Base-by-base conservation (phyloP, 2,329 filamentous ascomycete species). In the Pseudogymnoascus sp. region DNA sequence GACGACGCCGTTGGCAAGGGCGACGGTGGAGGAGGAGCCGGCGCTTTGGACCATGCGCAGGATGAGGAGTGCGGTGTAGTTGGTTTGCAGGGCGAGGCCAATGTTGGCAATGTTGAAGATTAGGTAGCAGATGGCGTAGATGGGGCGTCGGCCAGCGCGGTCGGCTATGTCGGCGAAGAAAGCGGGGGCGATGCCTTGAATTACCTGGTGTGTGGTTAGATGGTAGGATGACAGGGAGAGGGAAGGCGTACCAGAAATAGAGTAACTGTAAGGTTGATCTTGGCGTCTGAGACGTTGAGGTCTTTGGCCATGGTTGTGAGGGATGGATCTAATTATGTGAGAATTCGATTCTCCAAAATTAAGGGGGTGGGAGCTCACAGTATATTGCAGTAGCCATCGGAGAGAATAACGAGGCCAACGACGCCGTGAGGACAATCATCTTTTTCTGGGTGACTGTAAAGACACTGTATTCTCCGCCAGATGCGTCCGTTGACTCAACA, bases 171-270 rank as follows among this genome's bases (percentile, higher is more conserved):
- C 79, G 0, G 81, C 83, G 41, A 84, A 73, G 63, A 86, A 79
- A 66, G 80, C 80, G 23, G 84, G 84, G 2, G 80, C 78, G 19
- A 85, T 72, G 8, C 80, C 84, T 72, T 86, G 84, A 26, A 86
- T 77, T 41, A 87, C 78, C 79, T 70, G 71, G 29, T 77, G 10
- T 6, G 43, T 12, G 12, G 39, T 60, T 35, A 61, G 37, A 83
- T 70, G 68, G 82, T 83, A 64, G 82, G 77, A 58, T 76, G 66
- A 0, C 73, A 67, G 31, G 68, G 66, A 5, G 74, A 73, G n/a
- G 14, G 39, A 55, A 38, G 31, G 23, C 29, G 10, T 31, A 59
- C 43, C 6, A 33, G 29, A 14, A 59, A 63, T 19, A 49, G 62
- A 41, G 33, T 33, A 26, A 41, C 45, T 49, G 26, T 64, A 29